Conservation (phyloP, 2,329 filamentous ascomycete species). For the Cordyceps militaris region DNA sequence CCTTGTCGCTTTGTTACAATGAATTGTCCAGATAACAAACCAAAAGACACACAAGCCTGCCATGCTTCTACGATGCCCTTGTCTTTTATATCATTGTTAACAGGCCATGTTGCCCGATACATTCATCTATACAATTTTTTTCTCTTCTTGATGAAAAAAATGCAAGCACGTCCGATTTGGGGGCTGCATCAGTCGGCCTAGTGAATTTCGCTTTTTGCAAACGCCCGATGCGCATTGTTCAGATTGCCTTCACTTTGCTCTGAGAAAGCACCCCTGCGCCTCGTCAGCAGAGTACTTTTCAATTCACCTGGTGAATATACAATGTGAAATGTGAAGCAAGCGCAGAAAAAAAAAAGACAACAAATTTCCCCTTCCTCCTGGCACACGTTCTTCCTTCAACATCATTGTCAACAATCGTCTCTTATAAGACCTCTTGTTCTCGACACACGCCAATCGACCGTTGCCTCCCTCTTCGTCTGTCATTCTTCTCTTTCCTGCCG, state of each 20-base stretch:
- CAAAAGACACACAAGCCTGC: no score
- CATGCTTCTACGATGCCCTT: no score
- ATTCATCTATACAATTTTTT: no score
- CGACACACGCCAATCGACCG: no score
- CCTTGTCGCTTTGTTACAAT: not conserved
- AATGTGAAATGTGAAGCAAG: constrained; percentile 1
- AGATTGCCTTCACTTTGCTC: constrained; percentile 8
- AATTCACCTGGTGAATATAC: not conserved
- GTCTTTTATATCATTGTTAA: no score
- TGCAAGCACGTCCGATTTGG: no score
- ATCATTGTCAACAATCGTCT: no score
- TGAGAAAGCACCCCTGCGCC: not conserved
- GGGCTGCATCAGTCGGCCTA: not conserved
- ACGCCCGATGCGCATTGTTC: not conserved
- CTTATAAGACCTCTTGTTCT: no score
- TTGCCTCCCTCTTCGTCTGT: no score
- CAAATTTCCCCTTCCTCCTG: not conserved
- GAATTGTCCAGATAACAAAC: no score
- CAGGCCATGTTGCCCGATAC: no score
- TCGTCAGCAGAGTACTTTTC: not conserved
- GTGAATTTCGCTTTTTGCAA: not conserved
- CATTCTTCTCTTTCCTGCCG: not conserved
- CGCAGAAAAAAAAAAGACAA: not conserved
- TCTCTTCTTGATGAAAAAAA: no score
- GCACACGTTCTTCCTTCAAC: not conserved